Evolutionary conservation across 768 basidiomycete genomes (phyloP), one percentile per base, ranked within the genome.

Genomic region (Boletus sensibilis): DNA sequence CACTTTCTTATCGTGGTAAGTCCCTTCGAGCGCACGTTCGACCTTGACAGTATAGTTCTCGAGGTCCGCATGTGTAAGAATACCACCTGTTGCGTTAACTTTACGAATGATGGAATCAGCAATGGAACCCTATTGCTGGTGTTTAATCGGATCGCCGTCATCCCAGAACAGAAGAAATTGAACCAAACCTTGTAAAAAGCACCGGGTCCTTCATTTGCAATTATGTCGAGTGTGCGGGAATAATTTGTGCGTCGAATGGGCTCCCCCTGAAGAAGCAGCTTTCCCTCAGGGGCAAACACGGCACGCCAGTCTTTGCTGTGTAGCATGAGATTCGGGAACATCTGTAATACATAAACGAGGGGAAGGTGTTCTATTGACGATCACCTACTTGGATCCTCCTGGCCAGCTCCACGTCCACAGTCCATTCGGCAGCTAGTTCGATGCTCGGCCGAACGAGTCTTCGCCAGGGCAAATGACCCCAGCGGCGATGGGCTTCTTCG

Each of bases 381-480:
- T 51, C 18, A 66, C 81, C 66, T 66, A 88, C 88, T 53, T 85
- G 78, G 44, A 96, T 83, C 45, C 94, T 79, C 51, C 78, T 79
- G 16, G 82, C 87, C 14, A 98, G 78, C 72, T 96, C 95, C 52
- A 66, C 75, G 45, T 88, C 86, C 41, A 97, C 88, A 37, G 76
- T 76, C 91, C 92, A 95, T 8, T 89, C 90, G 25, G 74, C 72
- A 9, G 95, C 94, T 3, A 99, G 76, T 9, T 82, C 71, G 6
- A 86, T 82, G 33, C 82, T 86, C 0, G 95, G 94, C 62, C 83
- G 74, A 18, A 98, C 82, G 23, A 98, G 78, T 31, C 80, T 74
- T 40, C 78, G 73, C 97, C 97, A 98, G 0, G 87, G 78, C 13
- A 97, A 64, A 37, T 74, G 81, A 0, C 94, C 96, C 86, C 94